Base-by-base conservation (phyloP, 2,329 filamentous ascomycete species). In the Xylariaceae sp. region DNA sequence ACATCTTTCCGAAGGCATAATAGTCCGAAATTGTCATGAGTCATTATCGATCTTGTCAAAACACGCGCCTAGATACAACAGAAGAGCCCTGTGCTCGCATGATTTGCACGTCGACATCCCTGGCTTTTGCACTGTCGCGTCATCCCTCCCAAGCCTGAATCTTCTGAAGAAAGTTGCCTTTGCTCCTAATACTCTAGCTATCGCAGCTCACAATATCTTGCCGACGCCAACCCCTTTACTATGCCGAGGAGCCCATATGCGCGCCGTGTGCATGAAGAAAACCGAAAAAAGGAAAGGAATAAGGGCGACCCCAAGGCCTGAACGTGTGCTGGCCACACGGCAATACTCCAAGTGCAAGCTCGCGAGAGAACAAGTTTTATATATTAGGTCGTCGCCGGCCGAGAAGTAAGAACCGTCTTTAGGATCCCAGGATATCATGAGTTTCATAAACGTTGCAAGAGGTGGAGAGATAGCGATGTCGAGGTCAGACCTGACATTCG, bases 371-470 rank as follows among this genome's bases (percentile, higher is more conserved):
- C n/a, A 59, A 57, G 45, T 55, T 55, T 58, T 62, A 61, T 63
- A 61, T 63, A 60, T 55, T 56, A 60, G 56, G 59, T 60, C 60
- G 58, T 62, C 54, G 57, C 55, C 60, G 55, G 54, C 56, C 57
- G 50, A 47, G 44, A 49, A 55, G 49, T 46, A 49, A 48, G 27
- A 55, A 55, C 56, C 59, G 52, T 57, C 52, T 62, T 56, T 55
- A 48, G 50, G 52, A n/a, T 55, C 47, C 56, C 55, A 53, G 55
- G 54, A 57, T 61, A 58, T 62, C 57, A 60, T 63, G 54, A 59
- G 50, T 54, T 52, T 61, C 55, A 49, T 61, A 59, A 56, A 60
- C 57, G 53, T 56, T 49, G 53, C 47, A 53, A 45, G 47, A 52
- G 49, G 44, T 46, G 25, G 23, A 42, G 41, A 45, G 49, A 42